Conservation (phyloP, 768 basidiomycete species). For the Cubamyces sp. region DNA sequence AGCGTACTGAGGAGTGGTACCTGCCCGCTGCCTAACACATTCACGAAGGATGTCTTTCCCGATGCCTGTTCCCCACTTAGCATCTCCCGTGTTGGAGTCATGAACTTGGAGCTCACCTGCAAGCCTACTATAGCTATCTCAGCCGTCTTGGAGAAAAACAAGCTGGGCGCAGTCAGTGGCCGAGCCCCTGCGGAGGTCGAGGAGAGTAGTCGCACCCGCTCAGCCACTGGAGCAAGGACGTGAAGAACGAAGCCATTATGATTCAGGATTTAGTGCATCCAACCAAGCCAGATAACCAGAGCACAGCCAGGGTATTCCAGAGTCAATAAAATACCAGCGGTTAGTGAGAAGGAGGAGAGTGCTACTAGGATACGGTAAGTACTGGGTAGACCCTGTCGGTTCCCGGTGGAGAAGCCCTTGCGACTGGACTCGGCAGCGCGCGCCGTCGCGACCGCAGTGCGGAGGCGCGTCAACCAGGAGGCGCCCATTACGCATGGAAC, state of each 20-base stretch:
- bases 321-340: too few relatives aligned
- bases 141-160: constrained; percentile 87
- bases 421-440: not conserved
- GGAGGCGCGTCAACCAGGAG: not conserved
- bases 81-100: too few relatives aligned
- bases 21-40: constrained; percentile 87
- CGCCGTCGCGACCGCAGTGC: constrained; percentile 5
- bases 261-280: constrained; percentile 18
- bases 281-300: not conserved
- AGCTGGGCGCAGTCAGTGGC: constrained; percentile 40
- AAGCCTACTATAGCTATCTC: constrained; percentile 93
- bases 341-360: too few relatives aligned
- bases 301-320: not conserved
- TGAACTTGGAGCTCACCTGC: constrained; percentile 69
- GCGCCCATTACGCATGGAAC: not conserved
- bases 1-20: constrained; percentile 37
- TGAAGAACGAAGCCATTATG: constrained; percentile 47
- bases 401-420: not conserved
- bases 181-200: not conserved
- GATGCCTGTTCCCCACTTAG: constrained; percentile 62
- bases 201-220: constrained; percentile 42
- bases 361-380: too few relatives aligned
- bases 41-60: constrained; percentile 94
- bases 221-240: constrained; percentile 62
- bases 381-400: constrained; percentile 1